These are phyloP conservation scores for Casuarina cunninghamiana DNA, from an alignment of 306 rosid species.

Conservation along the genomic window DNA sequence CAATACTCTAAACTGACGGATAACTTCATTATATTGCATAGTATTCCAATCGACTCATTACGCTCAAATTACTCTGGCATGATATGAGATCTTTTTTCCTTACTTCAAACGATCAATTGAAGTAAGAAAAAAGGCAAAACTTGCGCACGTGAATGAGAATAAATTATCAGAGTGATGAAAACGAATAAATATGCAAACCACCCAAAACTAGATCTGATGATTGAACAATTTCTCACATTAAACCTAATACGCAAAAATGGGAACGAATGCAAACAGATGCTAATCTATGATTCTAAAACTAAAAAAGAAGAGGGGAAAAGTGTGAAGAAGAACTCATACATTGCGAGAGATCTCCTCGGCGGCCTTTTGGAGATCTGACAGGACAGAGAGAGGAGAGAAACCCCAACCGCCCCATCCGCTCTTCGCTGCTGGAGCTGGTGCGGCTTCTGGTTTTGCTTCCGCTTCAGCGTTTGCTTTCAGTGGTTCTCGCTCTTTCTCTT, in stretches of 20 bases:
- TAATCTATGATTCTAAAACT: neutral
- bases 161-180: neutral
- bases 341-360: conserved; percentile 96
- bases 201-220: neutral
- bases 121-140: neutral
- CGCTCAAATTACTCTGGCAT: neutral
- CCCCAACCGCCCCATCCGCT: conserved; percentile 91
- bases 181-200: neutral
- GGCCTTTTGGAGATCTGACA: conserved; percentile 86
- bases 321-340: conserved; percentile 40
- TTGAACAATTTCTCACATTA: neutral
- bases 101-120: neutral
- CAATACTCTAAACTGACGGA: neutral
- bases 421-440: conserved; percentile 21
- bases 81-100: neutral
- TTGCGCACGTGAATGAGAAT: neutral
- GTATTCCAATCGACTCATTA: neutral
- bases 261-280: neutral
- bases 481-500: conserved; percentile 19
- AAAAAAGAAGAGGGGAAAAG: conserved; percentile 4
- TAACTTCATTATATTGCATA: neutral
- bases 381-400: conserved; percentile 64
- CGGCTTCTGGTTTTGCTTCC: conserved; percentile 14
- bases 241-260: neutral
- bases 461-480: conserved; percentile 24